Percentiles rank a stretch among this genome's conserved stretches.
Conservation (phyloP, 768 basidiomycete species). For the Tricholoma hemisulphureum region DNA sequence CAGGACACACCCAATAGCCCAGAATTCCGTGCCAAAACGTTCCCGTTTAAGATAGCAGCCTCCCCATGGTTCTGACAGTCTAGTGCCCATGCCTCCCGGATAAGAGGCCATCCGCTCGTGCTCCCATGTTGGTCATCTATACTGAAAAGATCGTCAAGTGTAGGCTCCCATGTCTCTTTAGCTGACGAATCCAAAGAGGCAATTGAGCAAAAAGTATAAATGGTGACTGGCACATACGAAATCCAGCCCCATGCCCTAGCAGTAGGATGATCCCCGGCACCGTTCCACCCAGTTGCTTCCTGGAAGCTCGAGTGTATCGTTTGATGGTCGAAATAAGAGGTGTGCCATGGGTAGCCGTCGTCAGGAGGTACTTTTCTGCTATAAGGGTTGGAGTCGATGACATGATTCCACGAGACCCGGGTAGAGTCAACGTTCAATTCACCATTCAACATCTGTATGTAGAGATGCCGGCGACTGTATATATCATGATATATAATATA, state of each 20-base stretch:
- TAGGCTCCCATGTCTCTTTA: slow-evolving; percentile 43
- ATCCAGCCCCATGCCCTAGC: slow-evolving; percentile 30
- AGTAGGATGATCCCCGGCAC: slow-evolving; percentile 23
- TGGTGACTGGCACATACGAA: slow-evolving; percentile 26
- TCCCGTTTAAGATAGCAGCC: slow-evolving; percentile 33
- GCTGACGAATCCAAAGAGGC: too few species aligned
- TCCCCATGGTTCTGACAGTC: slow-evolving; percentile 42
- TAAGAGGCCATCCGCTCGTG: slow-evolving; percentile 1
- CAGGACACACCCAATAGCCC: slow-evolving; percentile 16
- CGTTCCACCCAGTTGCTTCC: slow-evolving; percentile 1
- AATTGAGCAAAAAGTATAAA: too few species aligned
- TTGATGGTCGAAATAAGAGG: slow-evolving; percentile 28
- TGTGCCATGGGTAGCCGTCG: slow-evolving; percentile 26
- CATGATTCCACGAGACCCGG: neutral
- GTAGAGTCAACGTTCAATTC: too few species aligned
- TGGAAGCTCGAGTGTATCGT: slow-evolving; percentile 20
- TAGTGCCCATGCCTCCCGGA: slow-evolving; percentile 36
- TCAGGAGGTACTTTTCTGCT: slow-evolving; percentile 29
- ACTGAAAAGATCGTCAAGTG: slow-evolving; percentile 30
- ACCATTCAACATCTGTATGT: too few species aligned
- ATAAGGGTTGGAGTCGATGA: neutral
- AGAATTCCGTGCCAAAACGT: slow-evolving; percentile 16
- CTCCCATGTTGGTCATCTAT: slow-evolving; percentile 16
- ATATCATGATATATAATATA: too few species aligned
- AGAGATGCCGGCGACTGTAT: too few species aligned